A percentile compares a stretch with the other conserved stretches of the same genome.
phyloP scores from a whole-genome alignment of 495 filamentous ascomycete genomes.

The Parmelia sp. region DNA sequence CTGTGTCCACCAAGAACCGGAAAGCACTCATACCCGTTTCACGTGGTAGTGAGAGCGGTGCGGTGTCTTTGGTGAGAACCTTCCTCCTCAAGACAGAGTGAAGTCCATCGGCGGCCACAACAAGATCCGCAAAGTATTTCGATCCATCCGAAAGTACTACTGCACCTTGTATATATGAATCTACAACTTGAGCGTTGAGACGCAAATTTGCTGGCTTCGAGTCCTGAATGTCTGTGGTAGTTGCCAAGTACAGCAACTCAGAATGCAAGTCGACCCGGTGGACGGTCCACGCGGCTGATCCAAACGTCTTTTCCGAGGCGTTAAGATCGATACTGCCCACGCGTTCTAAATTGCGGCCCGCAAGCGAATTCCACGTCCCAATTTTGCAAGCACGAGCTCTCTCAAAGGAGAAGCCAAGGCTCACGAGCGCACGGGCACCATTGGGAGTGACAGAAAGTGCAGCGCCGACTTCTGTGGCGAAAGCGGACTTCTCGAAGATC shows the following conservation, averaged over 20 bases:
- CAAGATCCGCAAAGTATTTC: slow-evolving; percentile 35
- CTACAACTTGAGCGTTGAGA: slow-evolving; percentile 19
- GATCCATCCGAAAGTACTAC: slow-evolving; percentile 31
- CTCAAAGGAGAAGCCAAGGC: slow-evolving; percentile 30
- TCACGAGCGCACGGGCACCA: slow-evolving; percentile 34
- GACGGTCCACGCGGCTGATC: slow-evolving; percentile 29
- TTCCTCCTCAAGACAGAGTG: slow-evolving; percentile 34
- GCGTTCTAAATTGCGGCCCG: slow-evolving; percentile 28
- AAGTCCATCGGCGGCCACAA: slow-evolving; percentile 48
- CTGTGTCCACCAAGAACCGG: slow-evolving; percentile 38
- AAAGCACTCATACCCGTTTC: slow-evolving; percentile 23
- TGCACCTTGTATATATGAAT: slow-evolving; percentile 25
- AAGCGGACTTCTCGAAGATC: slow-evolving; percentile 26
- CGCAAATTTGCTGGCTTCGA: slow-evolving; percentile 33
- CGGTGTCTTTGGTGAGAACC: slow-evolving; percentile 25
- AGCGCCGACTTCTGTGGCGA: slow-evolving; percentile 41
- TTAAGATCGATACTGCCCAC: slow-evolving; percentile 27
- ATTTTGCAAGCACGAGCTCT: slow-evolving; percentile 28
- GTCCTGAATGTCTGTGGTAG: slow-evolving; percentile 22
- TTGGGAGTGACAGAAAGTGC: slow-evolving; percentile 43
- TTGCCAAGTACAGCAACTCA: slow-evolving; percentile 37
- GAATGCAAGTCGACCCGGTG: slow-evolving; percentile 49
- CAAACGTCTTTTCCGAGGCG: slow-evolving; percentile 7
- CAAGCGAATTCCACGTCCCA: slow-evolving; percentile 22
- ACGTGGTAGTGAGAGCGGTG: slow-evolving; percentile 10